phyloP scores from a whole-genome alignment of 768 basidiomycete species.

The Saitozyma sp. region DNA sequence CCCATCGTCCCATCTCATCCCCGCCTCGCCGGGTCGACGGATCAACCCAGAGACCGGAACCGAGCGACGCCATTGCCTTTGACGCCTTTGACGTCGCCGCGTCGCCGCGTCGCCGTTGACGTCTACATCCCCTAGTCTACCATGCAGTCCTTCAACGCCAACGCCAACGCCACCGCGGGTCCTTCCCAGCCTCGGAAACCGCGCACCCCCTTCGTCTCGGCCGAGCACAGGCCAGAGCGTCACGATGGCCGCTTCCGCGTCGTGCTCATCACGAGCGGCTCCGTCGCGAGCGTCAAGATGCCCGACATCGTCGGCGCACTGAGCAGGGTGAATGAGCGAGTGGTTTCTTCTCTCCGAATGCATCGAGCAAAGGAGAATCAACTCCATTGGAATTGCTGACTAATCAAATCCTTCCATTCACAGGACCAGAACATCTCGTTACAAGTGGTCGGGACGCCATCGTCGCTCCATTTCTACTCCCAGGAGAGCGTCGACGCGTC shows the following conservation, averaged over 20 bases:
- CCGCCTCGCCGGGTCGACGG: too few species aligned
- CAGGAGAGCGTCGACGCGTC: constrained; percentile 34
- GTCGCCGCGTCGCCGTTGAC: too few species aligned
- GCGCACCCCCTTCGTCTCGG: constrained; percentile 28
- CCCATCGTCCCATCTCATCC: too few species aligned
- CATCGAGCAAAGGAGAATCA: too few species aligned
- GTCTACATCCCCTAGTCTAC: neutral
- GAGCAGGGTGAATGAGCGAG: constrained; percentile 59
- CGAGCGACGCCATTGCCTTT: too few species aligned
- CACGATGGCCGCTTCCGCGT: constrained; percentile 55
- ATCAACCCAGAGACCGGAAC: too few species aligned
- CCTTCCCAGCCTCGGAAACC: constrained; percentile 17
- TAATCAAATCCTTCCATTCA: neutral
- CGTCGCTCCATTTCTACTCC: constrained; percentile 75
- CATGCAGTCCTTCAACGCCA: neutral
- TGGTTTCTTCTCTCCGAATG: neutral
- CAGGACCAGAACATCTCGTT: constrained; percentile 76
- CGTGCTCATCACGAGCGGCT: constrained; percentile 85
- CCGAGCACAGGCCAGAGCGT: constrained; percentile 24
- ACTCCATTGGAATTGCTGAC: neutral
- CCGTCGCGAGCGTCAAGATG: constrained; percentile 90
- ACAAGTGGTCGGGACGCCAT: constrained; percentile 78
- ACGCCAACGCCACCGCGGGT: constrained; percentile 7
- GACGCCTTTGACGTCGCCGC: too few species aligned
- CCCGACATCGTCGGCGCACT: constrained; percentile 83